A percentile compares a stretch with the other conserved stretches of the same genome.
These are phyloP conservation scores for Torulaspora franciscae DNA, from an alignment of 805 yeast genomes.

Conservation along the genomic window DNA sequence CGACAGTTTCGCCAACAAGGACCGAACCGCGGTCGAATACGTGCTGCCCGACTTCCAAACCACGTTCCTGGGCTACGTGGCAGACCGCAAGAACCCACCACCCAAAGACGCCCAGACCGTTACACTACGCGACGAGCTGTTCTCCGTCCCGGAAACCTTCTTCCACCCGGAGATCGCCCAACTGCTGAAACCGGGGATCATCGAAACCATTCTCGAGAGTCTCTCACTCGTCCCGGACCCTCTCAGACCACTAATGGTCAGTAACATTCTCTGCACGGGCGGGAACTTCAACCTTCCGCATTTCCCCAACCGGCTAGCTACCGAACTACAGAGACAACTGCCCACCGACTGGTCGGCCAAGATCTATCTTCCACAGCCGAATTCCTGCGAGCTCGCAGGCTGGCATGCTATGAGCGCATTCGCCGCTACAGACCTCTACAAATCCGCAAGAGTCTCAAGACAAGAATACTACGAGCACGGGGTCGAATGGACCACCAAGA, in stretches of 20 bases:
- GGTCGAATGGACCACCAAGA: conserved; percentile 39
- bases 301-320: conserved; percentile 53
- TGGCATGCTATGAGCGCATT: conserved; percentile 56
- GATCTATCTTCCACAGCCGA: conserved; percentile 32
- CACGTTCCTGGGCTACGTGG: conserved; percentile 68
- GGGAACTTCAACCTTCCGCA: conserved; percentile 74
- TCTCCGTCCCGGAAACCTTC: conserved; percentile 78
- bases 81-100: conserved; percentile 34
- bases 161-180: conserved; percentile 83
- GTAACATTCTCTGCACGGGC: conserved; percentile 77
- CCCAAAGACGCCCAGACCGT: conserved; percentile 59
- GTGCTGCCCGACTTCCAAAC: conserved; percentile 85
- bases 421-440: conserved; percentile 38
- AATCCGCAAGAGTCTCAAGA: conserved; percentile 57
- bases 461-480: conserved; percentile 89
- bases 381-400: conserved; percentile 43
- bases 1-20: conserved; percentile 30
- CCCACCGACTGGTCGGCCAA: conserved; percentile 69
- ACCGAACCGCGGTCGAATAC: conserved; percentile 52
- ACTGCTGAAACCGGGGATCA: conserved; percentile 72
- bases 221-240: conserved; percentile 68
- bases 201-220: conserved; percentile 63
- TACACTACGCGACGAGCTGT: conserved; percentile 74
- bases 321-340: conserved; percentile 60
- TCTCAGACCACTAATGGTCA: conserved; percentile 65